Evolutionary conservation across 805 yeast species (phyloP), one percentile per base, ranked within the genome.

Genomic region (Candida germanica): DNA sequence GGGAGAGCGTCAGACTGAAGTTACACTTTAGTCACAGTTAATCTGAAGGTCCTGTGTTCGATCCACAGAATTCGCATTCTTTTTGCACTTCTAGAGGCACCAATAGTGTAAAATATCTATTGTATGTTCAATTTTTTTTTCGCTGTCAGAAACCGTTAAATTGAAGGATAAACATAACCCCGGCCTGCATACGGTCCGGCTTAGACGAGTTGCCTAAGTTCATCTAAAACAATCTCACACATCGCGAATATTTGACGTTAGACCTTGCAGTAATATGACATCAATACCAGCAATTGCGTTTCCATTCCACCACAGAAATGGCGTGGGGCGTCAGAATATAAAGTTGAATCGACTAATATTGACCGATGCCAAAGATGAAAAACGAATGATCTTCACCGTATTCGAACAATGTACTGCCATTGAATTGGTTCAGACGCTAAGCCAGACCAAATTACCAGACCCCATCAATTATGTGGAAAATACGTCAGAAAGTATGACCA

Each of bases 41-140:
- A 78, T 78, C 83, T 78, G 83, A 73, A 79, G 85, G 85, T 79
- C 83, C 80, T 77, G 84, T 76, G 84, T 79, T 79, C 85, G 80
- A 79, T 77, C 84, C 85, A 75, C 84, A 77, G 73, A 73, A 71
- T 58, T 71, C 77, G 78, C 78, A 73, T 49, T 29, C 28, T 44
- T 49, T 58, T 53, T 50, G 48, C 33, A n/a, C n/a, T n/a, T n/a
- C n/a, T n/a, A n/a, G n/a, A n/a, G n/a, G n/a, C n/a, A n/a, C n/a
- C n/a, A n/a, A n/a, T n/a, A n/a, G n/a, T n/a, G n/a, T n/a, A n/a
- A n/a, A n/a, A n/a, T n/a, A n/a, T n/a, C n/a, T n/a, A n/a, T n/a
- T n/a, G n/a, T n/a, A n/a, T n/a, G n/a, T n/a, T n/a, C n/a, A n/a
- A n/a, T n/a, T n/a, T n/a, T n/a, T n/a, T n/a, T n/a, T n/a, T n/a